Evolutionary conservation across 176 grass and related monocot genomes (phyloP).

Genomic region (Cenchrus purpureus): DNA sequence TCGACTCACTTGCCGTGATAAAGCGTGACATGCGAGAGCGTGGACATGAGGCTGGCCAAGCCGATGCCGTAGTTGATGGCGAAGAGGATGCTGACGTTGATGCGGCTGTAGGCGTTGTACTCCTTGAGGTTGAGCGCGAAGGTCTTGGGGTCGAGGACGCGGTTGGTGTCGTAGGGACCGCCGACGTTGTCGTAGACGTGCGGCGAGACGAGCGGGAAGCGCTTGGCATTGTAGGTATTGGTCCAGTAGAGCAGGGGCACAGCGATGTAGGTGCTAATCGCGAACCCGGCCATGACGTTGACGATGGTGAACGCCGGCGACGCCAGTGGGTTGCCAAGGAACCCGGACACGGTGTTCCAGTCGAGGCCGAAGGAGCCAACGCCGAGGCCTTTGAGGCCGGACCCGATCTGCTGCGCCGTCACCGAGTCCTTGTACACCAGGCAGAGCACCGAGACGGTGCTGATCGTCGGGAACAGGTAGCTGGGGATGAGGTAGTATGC

Average conservation of each 20-base stretch:
- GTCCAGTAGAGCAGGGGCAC: slow-evolving; percentile 68
- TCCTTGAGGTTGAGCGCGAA: slow-evolving; percentile 54
- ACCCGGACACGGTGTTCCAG: slow-evolving; percentile 59
- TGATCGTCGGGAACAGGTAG: slow-evolving; percentile 71
- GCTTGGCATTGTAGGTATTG: slow-evolving; percentile 52
- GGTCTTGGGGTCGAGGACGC: slow-evolving; percentile 45
- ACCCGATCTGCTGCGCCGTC: slow-evolving; percentile 67
- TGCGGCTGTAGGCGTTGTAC: slow-evolving; percentile 54
- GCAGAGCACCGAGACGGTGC: slow-evolving; percentile 59
- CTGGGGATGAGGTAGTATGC: slow-evolving; percentile 68
- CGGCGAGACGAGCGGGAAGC: slow-evolving; percentile 56
- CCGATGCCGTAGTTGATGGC: slow-evolving; percentile 63
- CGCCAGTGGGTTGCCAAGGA: slow-evolving; percentile 62
- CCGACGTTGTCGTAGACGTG: slow-evolving; percentile 55
- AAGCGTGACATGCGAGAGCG: slow-evolving; percentile 71
- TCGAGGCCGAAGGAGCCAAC: slow-evolving; percentile 70
- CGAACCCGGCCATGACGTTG: slow-evolving; percentile 68
- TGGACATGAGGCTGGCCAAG: slow-evolving; percentile 61
- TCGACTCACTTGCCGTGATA: slow-evolving; percentile 56
- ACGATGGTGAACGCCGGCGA: slow-evolving; percentile 66
- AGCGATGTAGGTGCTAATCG: slow-evolving; percentile 50
- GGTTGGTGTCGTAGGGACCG: slow-evolving; percentile 51
- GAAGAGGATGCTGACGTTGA: slow-evolving; percentile 72
- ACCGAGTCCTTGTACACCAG: slow-evolving; percentile 60
- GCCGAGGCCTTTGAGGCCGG: slow-evolving; percentile 60